Evolutionary conservation across 768 basidiomycete genomes (phyloP).

Genomic region (Auricularia auricula-judae): DNA sequence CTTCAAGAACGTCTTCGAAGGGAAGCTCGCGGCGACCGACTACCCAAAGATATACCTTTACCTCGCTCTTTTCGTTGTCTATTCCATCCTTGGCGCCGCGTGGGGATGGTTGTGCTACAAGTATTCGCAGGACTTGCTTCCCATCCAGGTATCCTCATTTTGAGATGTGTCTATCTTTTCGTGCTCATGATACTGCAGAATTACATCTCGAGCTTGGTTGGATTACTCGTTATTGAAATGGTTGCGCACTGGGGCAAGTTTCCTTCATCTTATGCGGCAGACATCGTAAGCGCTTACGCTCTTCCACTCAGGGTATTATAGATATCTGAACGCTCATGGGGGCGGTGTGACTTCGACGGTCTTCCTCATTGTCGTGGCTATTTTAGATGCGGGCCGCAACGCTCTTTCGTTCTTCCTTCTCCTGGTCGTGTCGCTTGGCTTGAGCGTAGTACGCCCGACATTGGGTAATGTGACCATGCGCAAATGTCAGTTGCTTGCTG

Average conservation of each 20-base stretch:
- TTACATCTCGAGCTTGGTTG: slow-evolving; percentile 83
- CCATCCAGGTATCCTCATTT: slow-evolving; percentile 52
- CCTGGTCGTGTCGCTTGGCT: slow-evolving; percentile 81
- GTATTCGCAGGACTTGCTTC: slow-evolving; percentile 73
- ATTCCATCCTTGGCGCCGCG: slow-evolving; percentile 47
- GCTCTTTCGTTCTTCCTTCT: slow-evolving; percentile 93
- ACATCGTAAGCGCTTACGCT: slow-evolving; percentile 14
- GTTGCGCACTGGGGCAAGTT: slow-evolving; percentile 60
- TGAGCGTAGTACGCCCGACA: slow-evolving; percentile 84
- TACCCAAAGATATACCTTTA: slow-evolving; percentile 98
- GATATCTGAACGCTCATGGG: slow-evolving; percentile 85
- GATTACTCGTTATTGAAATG: slow-evolving; percentile 88
- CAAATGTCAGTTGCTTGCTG: slow-evolving; percentile 69
- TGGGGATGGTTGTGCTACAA: slow-evolving; percentile 84
- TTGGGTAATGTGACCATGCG: slow-evolving; percentile 70
- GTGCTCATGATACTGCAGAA: slow-evolving; percentile 34
- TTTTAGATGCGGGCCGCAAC: slow-evolving; percentile 89
- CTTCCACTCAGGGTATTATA: slow-evolving; percentile 56
- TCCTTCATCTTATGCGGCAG: slow-evolving; percentile 21
- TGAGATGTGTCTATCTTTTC: no score
- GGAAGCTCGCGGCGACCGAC: slow-evolving; percentile 82
- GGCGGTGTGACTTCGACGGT: slow-evolving; percentile 61
- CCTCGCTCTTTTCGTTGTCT: slow-evolving; percentile 72
- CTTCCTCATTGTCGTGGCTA: slow-evolving; percentile 95
- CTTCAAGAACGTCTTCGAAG: slow-evolving; percentile 82